Percentiles rank a stretch among this genome's conserved stretches.
Evolutionary conservation across 805 yeast genomes (phyloP).

Genomic region (Candida chauliodis): DNA sequence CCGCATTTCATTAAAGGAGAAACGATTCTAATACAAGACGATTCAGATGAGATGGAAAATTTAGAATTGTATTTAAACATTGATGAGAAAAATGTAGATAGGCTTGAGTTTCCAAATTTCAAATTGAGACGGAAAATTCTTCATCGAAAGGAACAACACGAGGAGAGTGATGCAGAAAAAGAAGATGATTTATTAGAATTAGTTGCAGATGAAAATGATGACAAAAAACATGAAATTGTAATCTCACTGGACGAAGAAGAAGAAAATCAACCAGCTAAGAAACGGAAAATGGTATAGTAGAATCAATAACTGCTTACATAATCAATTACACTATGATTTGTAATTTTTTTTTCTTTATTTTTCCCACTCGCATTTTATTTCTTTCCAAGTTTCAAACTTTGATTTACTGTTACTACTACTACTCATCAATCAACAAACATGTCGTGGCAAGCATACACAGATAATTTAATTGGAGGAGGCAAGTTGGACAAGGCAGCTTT

Average conservation of each 20-base stretch:
- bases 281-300: too few species aligned
- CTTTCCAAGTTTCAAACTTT: background rate
- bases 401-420: too few species aligned
- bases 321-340: background rate
- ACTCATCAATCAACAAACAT: conserved; percentile 11
- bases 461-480: conserved; percentile 82
- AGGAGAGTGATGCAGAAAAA: conserved; percentile 4
- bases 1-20: conserved; percentile 61
- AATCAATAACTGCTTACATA: too few species aligned
- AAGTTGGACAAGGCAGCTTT: conserved; percentile 90
- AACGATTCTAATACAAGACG: conserved; percentile 71
- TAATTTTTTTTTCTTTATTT: background rate
- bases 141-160: conserved; percentile 13
- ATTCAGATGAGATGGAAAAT: conserved; percentile 61
- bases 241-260: conserved; percentile 6
- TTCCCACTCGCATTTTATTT: background rate
- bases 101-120: conserved; percentile 12
- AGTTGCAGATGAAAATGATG: conserved; percentile 1
- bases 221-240: conserved; percentile 12
- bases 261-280: conserved; percentile 10
- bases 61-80: conserved; percentile 56
- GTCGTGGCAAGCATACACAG: conserved; percentile 81
- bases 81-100: conserved; percentile 8
- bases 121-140: conserved; percentile 16
- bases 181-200: conserved; percentile 1